Percentiles rank a stretch among this genome's conserved stretches.
phyloP scores from a whole-genome alignment of 2,329 filamentous ascomycete genomes.

The Neonectria sp. region DNA sequence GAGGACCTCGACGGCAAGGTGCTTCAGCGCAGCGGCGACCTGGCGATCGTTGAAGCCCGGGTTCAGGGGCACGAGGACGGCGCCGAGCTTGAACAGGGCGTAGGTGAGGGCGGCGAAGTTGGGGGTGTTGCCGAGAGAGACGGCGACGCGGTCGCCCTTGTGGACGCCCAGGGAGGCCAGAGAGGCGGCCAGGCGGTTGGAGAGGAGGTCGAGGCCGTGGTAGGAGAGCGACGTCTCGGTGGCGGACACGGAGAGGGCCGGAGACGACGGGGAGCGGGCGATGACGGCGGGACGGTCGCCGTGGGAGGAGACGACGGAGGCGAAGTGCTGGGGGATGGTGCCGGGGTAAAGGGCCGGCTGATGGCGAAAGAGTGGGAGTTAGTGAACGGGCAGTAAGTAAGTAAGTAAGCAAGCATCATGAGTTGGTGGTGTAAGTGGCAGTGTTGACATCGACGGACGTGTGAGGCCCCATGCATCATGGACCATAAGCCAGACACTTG shows the following conservation, averaged over 20 bases:
- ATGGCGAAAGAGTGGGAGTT: constrained; percentile 11
- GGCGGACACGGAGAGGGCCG: constrained; percentile 45
- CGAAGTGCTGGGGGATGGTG: constrained; percentile 82
- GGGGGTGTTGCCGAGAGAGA: constrained; percentile 87
- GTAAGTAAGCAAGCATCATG: neutral
- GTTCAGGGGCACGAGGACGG: constrained; percentile 93
- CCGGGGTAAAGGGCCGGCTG: constrained; percentile 77
- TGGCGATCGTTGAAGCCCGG: constrained; percentile 88
- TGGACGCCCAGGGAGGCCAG: constrained; percentile 79
- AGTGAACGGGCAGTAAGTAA: neutral
- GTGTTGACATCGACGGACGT: neutral
- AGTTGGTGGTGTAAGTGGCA: neutral
- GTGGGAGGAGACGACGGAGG: constrained; percentile 72
- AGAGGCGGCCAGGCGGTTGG: constrained; percentile 82
- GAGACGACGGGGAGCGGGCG: constrained; percentile 58
- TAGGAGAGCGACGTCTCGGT: constrained; percentile 82
- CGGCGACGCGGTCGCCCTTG: constrained; percentile 88
- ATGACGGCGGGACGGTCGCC: constrained; percentile 76
- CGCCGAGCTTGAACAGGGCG: constrained; percentile 94
- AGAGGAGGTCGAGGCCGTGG: constrained; percentile 79
- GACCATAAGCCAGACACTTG: neutral
- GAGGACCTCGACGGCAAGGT: constrained; percentile 81
- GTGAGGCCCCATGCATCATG: neutral
- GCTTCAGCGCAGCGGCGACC: constrained; percentile 82
- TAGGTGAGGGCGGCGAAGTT: constrained; percentile 91